A percentile compares a stretch with the other conserved stretches of the same genome.
Evolutionary conservation across 768 basidiomycete species (phyloP).

Genomic region (Phaeotremella fagi): DNA sequence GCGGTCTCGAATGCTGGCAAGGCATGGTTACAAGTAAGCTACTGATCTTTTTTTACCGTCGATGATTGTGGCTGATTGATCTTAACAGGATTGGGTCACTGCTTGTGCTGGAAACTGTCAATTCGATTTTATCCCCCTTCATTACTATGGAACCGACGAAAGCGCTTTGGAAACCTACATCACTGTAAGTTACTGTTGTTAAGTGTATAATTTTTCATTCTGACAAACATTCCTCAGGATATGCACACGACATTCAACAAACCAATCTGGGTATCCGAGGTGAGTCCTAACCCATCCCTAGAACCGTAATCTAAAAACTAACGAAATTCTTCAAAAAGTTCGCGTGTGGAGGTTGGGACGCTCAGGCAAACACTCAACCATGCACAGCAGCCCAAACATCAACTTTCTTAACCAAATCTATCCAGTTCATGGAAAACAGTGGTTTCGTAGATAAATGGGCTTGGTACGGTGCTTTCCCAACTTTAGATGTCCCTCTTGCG

Average conservation of each 20-base stretch:
- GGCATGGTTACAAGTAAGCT: constrained; percentile 34
- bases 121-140: constrained; percentile 40
- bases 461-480: constrained; percentile 38
- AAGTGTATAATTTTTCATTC: too few species aligned
- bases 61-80: too few species aligned
- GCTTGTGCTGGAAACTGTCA: constrained; percentile 38
- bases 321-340: background rate
- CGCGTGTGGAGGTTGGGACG: constrained; percentile 5
- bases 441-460: constrained; percentile 33
- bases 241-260: constrained; percentile 21
- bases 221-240: constrained; percentile 12
- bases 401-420: constrained; percentile 30
- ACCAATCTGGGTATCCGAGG: constrained; percentile 32
- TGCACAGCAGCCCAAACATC: constrained; percentile 21
- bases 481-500: background rate
- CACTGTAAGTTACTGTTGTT: constrained; percentile 27
- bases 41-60: too few species aligned
- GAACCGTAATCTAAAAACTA: background rate
- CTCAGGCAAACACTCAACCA: too few species aligned
- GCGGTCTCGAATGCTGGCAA: constrained; percentile 36
- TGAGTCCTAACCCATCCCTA: background rate
- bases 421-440: constrained; percentile 25
- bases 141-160: constrained; percentile 39
- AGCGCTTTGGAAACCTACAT: constrained; percentile 21
- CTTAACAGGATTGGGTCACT: constrained; percentile 34